Percentiles rank a stretch among this genome's conserved stretches.
Evolutionary conservation across 768 basidiomycete species (phyloP).

Genomic region (Phallus indusiatus): DNA sequence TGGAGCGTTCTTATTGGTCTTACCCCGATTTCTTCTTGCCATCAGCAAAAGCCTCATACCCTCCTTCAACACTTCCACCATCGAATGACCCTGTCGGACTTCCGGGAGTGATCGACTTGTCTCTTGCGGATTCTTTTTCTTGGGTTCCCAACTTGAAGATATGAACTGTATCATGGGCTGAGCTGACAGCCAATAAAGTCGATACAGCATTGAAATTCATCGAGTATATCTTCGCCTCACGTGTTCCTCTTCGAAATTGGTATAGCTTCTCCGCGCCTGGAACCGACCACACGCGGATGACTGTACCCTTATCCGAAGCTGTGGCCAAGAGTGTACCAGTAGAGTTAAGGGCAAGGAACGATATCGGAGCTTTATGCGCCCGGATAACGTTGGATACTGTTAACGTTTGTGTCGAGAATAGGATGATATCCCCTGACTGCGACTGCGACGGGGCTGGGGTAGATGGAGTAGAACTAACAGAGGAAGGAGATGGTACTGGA

Average conservation of each 20-base stretch:
- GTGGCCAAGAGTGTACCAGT: slow-evolving; percentile 88
- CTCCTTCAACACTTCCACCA: slow-evolving; percentile 45
- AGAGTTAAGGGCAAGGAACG: slow-evolving; percentile 76
- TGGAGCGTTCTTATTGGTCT: neutral
- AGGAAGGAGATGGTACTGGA: slow-evolving; percentile 77
- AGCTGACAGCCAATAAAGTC: slow-evolving; percentile 80
- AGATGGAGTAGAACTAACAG: slow-evolving; percentile 38
- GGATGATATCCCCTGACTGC: slow-evolving; percentile 78
- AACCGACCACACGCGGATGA: slow-evolving; percentile 89
- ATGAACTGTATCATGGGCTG: slow-evolving; percentile 92
- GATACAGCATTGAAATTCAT: slow-evolving; percentile 79
- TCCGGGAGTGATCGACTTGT: slow-evolving; percentile 23
- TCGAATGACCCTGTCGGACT: slow-evolving; percentile 64
- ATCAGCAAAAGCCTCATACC: slow-evolving; percentile 82
- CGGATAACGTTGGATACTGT: slow-evolving; percentile 93
- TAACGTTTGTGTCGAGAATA: slow-evolving; percentile 89
- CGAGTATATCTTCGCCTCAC: slow-evolving; percentile 78
- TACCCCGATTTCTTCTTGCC: slow-evolving; percentile 46
- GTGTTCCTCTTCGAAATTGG: slow-evolving; percentile 87
- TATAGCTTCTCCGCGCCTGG: slow-evolving; percentile 90
- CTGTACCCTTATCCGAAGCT: slow-evolving; percentile 90
- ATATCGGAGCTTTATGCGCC: slow-evolving; percentile 92
- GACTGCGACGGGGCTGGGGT: slow-evolving; percentile 25
- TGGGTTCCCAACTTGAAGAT: slow-evolving; percentile 77
- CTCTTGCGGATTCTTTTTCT: slow-evolving; percentile 18